Evolutionary conservation across 352 stramenopile genomes (phyloP), one percentile per base, ranked within the genome.

Genomic region (Phytopythium sindhum): DNA sequence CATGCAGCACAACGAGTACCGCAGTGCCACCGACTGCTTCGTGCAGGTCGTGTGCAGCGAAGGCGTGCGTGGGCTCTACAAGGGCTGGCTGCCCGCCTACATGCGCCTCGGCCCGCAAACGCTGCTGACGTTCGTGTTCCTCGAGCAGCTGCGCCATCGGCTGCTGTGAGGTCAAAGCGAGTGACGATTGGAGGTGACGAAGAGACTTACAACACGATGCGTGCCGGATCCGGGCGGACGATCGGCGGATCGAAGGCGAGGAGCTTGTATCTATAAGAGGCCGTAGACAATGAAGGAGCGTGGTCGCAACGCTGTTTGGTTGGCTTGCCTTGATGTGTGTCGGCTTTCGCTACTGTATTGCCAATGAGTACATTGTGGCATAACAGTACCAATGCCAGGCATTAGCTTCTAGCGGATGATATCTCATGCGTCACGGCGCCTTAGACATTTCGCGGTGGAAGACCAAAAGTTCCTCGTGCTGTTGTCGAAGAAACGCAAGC

Each of bases 111-210:
- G 85, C 8, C 85, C 85, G 21, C 85, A 94, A 68, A 94, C 85
- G 48, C 67, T 94, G 61, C 73, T 94, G 54, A 94, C 85, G n/a
- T 92, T 94, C 53, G 82, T 94, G n/a, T 92, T 91, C 58, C 65
- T 94, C 17, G 85, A 94, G 53, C 85, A 94, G 62, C 72, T 94
- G 8, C 85, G 83, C 41, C 86, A 81, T 66, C 74, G 83, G 33
- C 66, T 94, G 67, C 69, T 91, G 53, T 90, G 69, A 55, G 47
- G 31, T 17, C 11, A 11, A 1, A 39, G 33, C 31, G 31, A 10
- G 31, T 39, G 14, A n/a, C n/a, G n/a, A n/a, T n/a, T n/a, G n/a
- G n/a, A n/a, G n/a, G 33, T 39, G 33, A 37, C 33, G 33, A 10
- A 39, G 33, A 31, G 33, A 31, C 23, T 0, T 26, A 57, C 10